Evolutionary conservation across 805 yeast species (phyloP), one percentile per base, ranked within the genome.

Genomic region (Wickerhamiella azymoides): DNA sequence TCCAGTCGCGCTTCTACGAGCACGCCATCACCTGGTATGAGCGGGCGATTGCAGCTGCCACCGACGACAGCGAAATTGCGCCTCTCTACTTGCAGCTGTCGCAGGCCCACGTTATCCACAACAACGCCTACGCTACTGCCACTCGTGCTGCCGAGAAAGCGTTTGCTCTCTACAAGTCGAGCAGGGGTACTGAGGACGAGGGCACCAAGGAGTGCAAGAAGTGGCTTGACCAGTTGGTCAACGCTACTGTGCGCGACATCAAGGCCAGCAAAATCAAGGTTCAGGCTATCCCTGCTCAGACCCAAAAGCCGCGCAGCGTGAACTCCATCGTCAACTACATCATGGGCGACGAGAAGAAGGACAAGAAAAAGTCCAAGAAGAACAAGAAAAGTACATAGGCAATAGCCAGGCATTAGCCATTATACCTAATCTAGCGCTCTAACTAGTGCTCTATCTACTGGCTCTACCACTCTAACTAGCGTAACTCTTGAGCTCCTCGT

Each of bases 281-380:
- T 4, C 39, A 36, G 11, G 16, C 40, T 21, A n/a, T 16, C 27
- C 30, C 26, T 28, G 30, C 39, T 53, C 76, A 81, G 14, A 74
- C 70, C 33, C 68, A 80, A 49, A 77, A 80, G 11, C 62, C 66
- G 41, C 70, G 75, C 58, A 74, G 81, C 14, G 72, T 81, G 44
- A 86, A 79, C 47, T 88, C 79, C 47, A 71, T 81, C 50, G 65
- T 81, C 63, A 68, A 69, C 48, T 82, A 74, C 57, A 79, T 82
- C 55, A 45, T 45, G 49, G 48, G 52, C 43, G 43, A 45, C 27
- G 38, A 43, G 11, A 18, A 33, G 24, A 27, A 21, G 79, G 77
- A 61, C 85, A 44, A 35, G 25, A 46, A 47, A 51, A 39, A 42
- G 33, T 40, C 35, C 44, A 49, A 45, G 46, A 45, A 46, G 43